phyloP scores from a whole-genome alignment of 768 basidiomycete species.

The Termitomyces sp. region DNA sequence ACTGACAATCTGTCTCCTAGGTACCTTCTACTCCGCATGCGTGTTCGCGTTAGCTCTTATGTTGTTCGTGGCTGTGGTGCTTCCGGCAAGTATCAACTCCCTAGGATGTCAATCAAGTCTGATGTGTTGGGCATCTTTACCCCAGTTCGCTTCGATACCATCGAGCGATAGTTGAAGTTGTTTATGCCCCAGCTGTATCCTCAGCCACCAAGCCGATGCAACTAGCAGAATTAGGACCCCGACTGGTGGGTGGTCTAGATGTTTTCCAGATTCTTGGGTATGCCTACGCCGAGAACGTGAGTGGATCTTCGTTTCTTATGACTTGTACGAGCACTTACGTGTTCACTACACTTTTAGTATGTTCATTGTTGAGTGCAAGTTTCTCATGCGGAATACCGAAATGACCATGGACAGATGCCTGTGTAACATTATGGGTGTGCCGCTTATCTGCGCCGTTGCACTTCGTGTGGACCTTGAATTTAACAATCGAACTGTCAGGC shows the following conservation, averaged over 20 bases:
- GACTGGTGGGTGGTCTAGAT: background rate
- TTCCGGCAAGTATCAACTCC: too few relatives aligned
- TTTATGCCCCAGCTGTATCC: too few relatives aligned
- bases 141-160: too few relatives aligned
- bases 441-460: background rate
- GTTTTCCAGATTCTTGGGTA: background rate
- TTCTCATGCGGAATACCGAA: background rate
- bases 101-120: too few relatives aligned
- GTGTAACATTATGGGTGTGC: background rate
- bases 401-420: background rate
- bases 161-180: too few relatives aligned
- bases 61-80: too few relatives aligned
- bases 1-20: too few relatives aligned
- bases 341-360: background rate
- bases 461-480: background rate
- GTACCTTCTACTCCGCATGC: too few relatives aligned
- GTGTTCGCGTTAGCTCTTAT: too few relatives aligned
- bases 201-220: background rate
- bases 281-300: background rate
- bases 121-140: too few relatives aligned
- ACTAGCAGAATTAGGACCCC: background rate
- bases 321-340: background rate
- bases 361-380: background rate
- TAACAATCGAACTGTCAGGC: background rate
- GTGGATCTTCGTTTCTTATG: background rate